These are phyloP conservation scores for Warburgia ugandensis DNA, from an alignment of 164 flowering plant species.

Conservation along the genomic window DNA sequence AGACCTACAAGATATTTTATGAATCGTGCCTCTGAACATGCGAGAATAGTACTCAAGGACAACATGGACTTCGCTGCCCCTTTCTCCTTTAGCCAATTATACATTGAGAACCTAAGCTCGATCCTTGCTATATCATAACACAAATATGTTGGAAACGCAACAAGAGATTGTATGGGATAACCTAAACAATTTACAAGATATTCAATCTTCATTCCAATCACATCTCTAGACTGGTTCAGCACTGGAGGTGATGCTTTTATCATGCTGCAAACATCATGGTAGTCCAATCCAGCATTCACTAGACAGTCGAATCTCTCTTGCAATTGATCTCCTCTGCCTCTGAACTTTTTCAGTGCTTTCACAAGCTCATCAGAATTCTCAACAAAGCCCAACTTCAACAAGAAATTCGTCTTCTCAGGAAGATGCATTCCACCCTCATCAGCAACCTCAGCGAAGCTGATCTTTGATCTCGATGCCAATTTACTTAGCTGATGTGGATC, in stretches of 20 bases:
- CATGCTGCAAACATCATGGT: slow-evolving; percentile 40
- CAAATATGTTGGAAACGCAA: slow-evolving; percentile 42
- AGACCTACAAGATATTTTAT: slow-evolving; percentile 31
- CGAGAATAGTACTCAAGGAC: slow-evolving; percentile 45
- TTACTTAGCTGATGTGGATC: slow-evolving; percentile 47
- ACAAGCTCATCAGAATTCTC: slow-evolving; percentile 43
- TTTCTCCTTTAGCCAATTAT: slow-evolving; percentile 53
- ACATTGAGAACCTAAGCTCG: slow-evolving; percentile 48
- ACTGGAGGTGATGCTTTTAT: slow-evolving; percentile 45
- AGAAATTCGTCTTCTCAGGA: slow-evolving; percentile 39
- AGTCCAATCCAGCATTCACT: slow-evolving; percentile 51
- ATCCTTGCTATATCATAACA: slow-evolving; percentile 34
- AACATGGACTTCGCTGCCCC: slow-evolving; percentile 26
- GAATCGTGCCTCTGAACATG: slow-evolving; percentile 37
- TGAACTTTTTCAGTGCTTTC: slow-evolving; percentile 40
- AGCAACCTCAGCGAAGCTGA: slow-evolving; percentile 17
- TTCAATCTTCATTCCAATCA: slow-evolving; percentile 43
- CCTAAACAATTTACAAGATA: slow-evolving; percentile 44
- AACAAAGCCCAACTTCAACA: slow-evolving; percentile 43
- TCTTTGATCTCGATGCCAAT: slow-evolving; percentile 34
- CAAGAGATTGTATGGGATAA: slow-evolving; percentile 41
- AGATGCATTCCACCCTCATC: slow-evolving; percentile 14
- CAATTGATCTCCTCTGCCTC: slow-evolving; percentile 56
- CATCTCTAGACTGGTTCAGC: slow-evolving; percentile 38
- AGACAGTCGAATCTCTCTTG: slow-evolving; percentile 65